These are phyloP conservation scores for Leucocoprinus birnbaumii DNA, from an alignment of 768 basidiomycete genomes.

Conservation along the genomic window DNA sequence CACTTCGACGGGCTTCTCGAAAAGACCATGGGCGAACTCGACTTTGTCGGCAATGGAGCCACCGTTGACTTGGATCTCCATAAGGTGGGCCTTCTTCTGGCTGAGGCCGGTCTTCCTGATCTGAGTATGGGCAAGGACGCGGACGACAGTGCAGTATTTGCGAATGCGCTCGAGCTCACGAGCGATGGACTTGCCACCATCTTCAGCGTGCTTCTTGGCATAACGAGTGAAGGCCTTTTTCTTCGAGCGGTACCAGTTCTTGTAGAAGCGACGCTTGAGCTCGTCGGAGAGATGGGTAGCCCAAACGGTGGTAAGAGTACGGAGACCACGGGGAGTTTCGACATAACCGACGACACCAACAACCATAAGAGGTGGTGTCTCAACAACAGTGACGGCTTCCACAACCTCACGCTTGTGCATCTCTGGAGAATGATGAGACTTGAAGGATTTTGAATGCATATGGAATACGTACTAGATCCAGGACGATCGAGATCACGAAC, in stretches of 20 bases:
- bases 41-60: slow-evolving; percentile 96
- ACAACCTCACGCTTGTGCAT: slow-evolving; percentile 99
- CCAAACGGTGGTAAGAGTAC: slow-evolving; percentile 98
- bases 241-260: slow-evolving; percentile 99
- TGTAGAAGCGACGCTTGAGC: slow-evolving; percentile 99
- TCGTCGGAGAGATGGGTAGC: slow-evolving; percentile 97
- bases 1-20: slow-evolving; percentile 95
- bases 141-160: slow-evolving; percentile 99
- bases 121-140: slow-evolving; percentile 98
- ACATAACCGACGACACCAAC: slow-evolving; percentile 99
- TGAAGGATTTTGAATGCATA: background rate
- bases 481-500: slow-evolving; percentile 99
- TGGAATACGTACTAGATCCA: slow-evolving; percentile 82
- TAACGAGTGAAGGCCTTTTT: slow-evolving; percentile 99
- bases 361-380: slow-evolving; percentile 95
- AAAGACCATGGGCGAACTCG: slow-evolving; percentile 88
- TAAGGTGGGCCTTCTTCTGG: slow-evolving; percentile 99
- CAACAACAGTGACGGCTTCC: slow-evolving; percentile 93
- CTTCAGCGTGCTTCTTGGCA: slow-evolving; percentile 98
- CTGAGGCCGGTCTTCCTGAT: slow-evolving; percentile 95
- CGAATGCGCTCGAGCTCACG: slow-evolving; percentile 99
- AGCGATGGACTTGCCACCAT: slow-evolving; percentile 84
- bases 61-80: slow-evolving; percentile 99
- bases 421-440: slow-evolving; percentile 48
- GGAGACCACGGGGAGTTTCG: slow-evolving; percentile 98